Evolutionary conservation across 2,329 filamentous ascomycete genomes (phyloP), one percentile per base, ranked within the genome.

Genomic region (Ophiostoma sp.): DNA sequence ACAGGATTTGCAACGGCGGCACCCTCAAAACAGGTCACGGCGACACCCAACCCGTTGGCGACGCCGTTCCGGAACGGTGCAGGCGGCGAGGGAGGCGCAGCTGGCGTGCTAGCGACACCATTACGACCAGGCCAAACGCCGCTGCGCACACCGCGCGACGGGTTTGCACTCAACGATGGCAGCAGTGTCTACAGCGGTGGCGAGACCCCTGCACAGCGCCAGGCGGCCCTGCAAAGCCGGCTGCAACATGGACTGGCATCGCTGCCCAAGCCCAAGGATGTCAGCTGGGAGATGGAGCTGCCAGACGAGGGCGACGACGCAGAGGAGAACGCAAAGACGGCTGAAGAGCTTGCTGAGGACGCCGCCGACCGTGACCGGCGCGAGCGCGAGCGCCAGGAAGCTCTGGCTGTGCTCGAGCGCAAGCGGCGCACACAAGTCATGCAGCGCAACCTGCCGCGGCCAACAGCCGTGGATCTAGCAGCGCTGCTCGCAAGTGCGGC

Each of bases 21-120:
- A 0, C 93, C 94, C 49, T 87, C 91, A 69, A 89, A 88, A 74
- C 90, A 97, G 71, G 84, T 88, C 45, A 86, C 94, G 68, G 85
- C 93, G n/a, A 99, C 95, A 0, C 95, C 95, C 0, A 99, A 99
- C 76, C 95, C 95, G 0, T 84, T 99, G 81, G 93, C 95, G 0
- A 99, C 95, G 0, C 95, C 95, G 0, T 84, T 96, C 72, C 85
- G 91, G 67, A 89, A 47, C 16, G 64, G 63, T 5, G 62, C 62
- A 4, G 60, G 27, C 5, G 38, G 62, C 40, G 40, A 40, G 16
- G 60, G 40, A 2, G 86, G 40, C 87, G 40, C n/a, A 11, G 86
- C 38, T 87, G 70, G 66, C 4, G 55, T 67, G 8, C 65, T 72
- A 65, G 71, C 71, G 9, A 72, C 71, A 5, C 71, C 71, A 5